Evolutionary conservation across 1,284 basidiomycete genomes (phyloP).

Genomic region (Flammula alnicola): DNA sequence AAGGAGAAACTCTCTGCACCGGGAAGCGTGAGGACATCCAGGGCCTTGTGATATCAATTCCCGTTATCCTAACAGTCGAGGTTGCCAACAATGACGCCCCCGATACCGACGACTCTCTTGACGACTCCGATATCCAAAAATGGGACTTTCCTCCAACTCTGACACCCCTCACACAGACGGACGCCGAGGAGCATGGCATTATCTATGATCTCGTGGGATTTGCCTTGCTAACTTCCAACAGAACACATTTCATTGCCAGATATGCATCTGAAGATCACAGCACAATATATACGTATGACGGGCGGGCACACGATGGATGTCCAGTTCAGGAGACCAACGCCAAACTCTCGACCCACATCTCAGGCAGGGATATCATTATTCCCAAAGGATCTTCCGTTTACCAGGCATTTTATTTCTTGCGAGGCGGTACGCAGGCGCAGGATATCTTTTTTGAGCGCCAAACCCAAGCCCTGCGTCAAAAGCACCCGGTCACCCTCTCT

Average conservation of each 20-base stretch:
- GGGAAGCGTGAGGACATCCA: slow-evolving; percentile 10
- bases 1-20: slow-evolving; percentile 14
- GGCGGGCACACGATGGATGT: neutral
- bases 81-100: slow-evolving; percentile 5
- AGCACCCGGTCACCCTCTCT: too few species aligned
- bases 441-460: slow-evolving; percentile 7
- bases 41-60: slow-evolving; percentile 19
- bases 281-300: neutral
- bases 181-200: neutral
- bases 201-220: neutral
- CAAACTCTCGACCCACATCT: neutral
- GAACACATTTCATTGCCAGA: neutral
- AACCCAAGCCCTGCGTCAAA: neutral
- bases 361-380: neutral
- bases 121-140: too few species aligned
- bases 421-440: slow-evolving; percentile 8
- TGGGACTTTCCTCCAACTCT: slow-evolving; percentile 20
- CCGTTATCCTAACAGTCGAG: slow-evolving; percentile 17
- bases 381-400: slow-evolving; percentile 5
- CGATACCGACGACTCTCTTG: slow-evolving; percentile 2
- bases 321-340: neutral
- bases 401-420: slow-evolving; percentile 8
- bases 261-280: neutral
- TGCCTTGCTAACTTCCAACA: neutral
- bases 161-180: neutral